Conservation (phyloP, 2,329 filamentous ascomycete genomes). For the Ascochyta lentis region DNA sequence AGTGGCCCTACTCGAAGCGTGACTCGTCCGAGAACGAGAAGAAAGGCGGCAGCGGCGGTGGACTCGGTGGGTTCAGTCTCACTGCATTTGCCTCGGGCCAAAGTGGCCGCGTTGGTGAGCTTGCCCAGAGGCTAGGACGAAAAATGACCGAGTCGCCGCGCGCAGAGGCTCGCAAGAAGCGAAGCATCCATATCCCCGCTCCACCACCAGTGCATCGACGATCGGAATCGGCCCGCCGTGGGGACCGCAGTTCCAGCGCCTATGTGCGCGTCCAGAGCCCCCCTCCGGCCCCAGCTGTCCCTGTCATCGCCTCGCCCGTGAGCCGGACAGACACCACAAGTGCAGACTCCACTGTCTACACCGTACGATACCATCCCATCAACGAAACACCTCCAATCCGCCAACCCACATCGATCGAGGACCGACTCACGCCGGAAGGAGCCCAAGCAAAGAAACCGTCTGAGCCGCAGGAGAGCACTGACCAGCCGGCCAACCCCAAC, state of each 20-base stretch:
- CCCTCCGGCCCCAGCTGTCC: constrained; percentile 53
- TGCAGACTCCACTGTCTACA: constrained; percentile 69
- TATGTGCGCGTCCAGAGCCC: constrained; percentile 42
- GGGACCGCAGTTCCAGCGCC: constrained; percentile 33
- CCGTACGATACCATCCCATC: constrained; percentile 66
- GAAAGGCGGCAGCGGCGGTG: constrained; percentile 27
- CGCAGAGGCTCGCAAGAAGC: constrained; percentile 39
- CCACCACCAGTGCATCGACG: constrained; percentile 38
- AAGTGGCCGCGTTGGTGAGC: constrained; percentile 30
- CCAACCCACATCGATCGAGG: constrained; percentile 25
- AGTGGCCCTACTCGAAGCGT: constrained; percentile 54
- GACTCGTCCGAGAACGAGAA: constrained; percentile 39
- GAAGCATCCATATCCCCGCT: constrained; percentile 43
- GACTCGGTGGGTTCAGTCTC: constrained; percentile 24
- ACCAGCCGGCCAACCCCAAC: constrained; percentile 23
- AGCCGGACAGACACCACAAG: constrained; percentile 68
- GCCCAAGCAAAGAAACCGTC: constrained; percentile 10
- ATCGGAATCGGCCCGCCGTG: constrained; percentile 33
- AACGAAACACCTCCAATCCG: constrained; percentile 47
- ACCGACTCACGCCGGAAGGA: constrained; percentile 17
- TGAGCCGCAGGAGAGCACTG: constrained; percentile 4
- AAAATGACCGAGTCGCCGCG: constrained; percentile 37
- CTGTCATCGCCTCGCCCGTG: constrained; percentile 60
- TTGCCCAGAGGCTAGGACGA: constrained; percentile 39
- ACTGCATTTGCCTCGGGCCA: constrained; percentile 37